Base-by-base conservation (phyloP, 192 early-diverging fungal species). In the Coemansia sp. region DNA sequence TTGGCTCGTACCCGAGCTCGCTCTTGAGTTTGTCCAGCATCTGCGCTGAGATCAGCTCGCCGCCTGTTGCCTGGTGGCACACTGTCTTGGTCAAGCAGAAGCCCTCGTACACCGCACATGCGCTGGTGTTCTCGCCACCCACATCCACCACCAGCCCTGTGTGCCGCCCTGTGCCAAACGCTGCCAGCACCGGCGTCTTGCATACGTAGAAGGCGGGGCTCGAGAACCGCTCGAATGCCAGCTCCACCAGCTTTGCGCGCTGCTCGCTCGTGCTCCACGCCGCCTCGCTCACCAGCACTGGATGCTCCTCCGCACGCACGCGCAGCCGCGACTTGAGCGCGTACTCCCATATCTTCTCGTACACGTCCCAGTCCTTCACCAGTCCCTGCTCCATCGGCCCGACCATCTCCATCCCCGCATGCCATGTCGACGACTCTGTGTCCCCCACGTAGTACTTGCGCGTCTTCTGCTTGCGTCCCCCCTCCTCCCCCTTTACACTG, bases 21-120 rank as follows among this genome's bases (percentile, higher is more conserved):
- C 74, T 57, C 68, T 85, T 74, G 10, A 91, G 77, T 61, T 83
- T 75, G 40, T 84, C 73, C n/a, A 85, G 62, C 10, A 93, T 87
- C 71, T 94, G 90, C 28, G 85, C 65, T 10, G 92, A 91, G 1
- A 98, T 62, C 14, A 89, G 80, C 70, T 97, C 89, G 45, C 96
- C 97, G 50, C 85, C 96, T 55, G 94, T 59, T 17, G 84, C 70
- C 62, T 91, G 87, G 41, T 84, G 81, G 59, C 30, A 47, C 45
- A 59, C 50, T 70, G 88, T 92, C 79, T 97, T 96, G 66, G 93
- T 94, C 40, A 99, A 72, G 17, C 94, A 93, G 69, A 89, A 98
- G 31, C 97, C 97, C 67, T 99, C 97, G 65, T 89, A 91, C 14
- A 99, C 97, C n/a, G 97, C 95, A 4, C 94, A 90, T 7, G 88